Percentiles rank a stretch among this genome's conserved stretches.
Conservation (phyloP, 495 filamentous ascomycete species). For the Trypethelium eluteriae region DNA sequence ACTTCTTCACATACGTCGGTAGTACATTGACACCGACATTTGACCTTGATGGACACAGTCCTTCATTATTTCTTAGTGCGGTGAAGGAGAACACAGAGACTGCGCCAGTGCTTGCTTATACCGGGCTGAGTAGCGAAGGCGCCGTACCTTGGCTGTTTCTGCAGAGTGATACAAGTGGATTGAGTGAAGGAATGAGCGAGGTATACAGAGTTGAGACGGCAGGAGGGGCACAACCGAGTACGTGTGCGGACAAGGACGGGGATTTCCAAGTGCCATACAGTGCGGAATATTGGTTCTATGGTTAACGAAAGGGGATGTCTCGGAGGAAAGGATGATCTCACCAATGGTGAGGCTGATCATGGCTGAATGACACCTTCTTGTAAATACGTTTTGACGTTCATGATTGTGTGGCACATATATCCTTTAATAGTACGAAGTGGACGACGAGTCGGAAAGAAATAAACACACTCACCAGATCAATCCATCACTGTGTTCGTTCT, state of each 20-base stretch:
- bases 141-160: conserved; percentile 25
- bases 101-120: conserved; percentile 15
- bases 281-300: conserved; percentile 28
- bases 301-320: not conserved
- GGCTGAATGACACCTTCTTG: not conserved
- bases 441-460: not conserved
- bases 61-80: conserved; percentile 5
- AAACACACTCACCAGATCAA: not conserved
- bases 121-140: conserved; percentile 13
- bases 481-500: too few relatives aligned
- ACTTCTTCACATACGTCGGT: conserved; percentile 21
- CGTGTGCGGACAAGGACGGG: conserved; percentile 10
- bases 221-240: conserved; percentile 16
- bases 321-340: not conserved
- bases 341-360: not conserved
- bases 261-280: conserved; percentile 16
- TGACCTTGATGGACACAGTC: conserved; percentile 13
- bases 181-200: conserved; percentile 11
- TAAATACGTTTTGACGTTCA: not conserved
- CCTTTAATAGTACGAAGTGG: not conserved
- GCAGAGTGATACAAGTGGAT: conserved; percentile 1
- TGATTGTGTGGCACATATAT: not conserved
- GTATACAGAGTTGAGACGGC: conserved; percentile 25
- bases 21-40: conserved; percentile 17
- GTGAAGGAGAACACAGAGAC: conserved; percentile 12